Percentiles rank a stretch among this genome's conserved stretches.
These are phyloP conservation scores for Phytophthora palmivora DNA, from an alignment of 352 stramenopile genomes.

Conservation along the genomic window DNA sequence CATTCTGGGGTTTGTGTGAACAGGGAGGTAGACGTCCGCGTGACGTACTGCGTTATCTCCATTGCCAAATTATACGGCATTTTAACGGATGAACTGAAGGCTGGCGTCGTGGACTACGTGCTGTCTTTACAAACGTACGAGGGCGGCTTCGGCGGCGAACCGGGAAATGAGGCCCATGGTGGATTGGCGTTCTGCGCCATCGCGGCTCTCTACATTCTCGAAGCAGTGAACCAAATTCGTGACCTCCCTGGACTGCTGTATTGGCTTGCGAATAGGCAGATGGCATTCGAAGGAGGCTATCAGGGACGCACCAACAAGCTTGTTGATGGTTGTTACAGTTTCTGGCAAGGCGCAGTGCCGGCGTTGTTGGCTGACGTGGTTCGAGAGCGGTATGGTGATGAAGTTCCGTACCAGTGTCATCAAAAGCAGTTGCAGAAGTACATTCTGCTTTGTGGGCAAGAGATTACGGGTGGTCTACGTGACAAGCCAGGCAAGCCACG, in stretches of 20 bases:
- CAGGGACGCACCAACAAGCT: constrained; percentile 98
- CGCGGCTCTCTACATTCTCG: constrained; percentile 93
- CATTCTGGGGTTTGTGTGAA: not conserved
- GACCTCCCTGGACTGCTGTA: constrained; percentile 66
- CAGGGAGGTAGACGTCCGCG: constrained; percentile 96
- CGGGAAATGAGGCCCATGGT: constrained; percentile 96
- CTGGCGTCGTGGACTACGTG: constrained; percentile 83
- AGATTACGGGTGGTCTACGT: constrained; percentile 93
- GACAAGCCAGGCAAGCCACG: constrained; percentile 95
- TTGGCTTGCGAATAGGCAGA: constrained; percentile 96
- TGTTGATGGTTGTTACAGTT: constrained; percentile 99
- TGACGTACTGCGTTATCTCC: constrained; percentile 98
- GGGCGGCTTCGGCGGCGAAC: constrained; percentile 94
- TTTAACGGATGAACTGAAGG: constrained; percentile 87
- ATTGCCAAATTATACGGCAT: constrained; percentile 94
- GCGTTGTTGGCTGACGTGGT: constrained; percentile 77
- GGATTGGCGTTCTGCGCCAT: constrained; percentile 98
- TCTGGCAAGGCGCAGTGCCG: constrained; percentile 96
- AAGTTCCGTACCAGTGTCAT: constrained; percentile 73
- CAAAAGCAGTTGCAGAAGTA: constrained; percentile 89
- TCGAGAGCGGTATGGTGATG: constrained; percentile 37
- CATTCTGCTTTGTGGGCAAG: constrained; percentile 95
- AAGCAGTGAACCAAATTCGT: constrained; percentile 58
- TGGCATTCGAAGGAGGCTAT: constrained; percentile 92
- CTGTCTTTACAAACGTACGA: constrained; percentile 97